Conservation (phyloP, 805 yeast genomes). For the Yarrowia keelungensis region DNA sequence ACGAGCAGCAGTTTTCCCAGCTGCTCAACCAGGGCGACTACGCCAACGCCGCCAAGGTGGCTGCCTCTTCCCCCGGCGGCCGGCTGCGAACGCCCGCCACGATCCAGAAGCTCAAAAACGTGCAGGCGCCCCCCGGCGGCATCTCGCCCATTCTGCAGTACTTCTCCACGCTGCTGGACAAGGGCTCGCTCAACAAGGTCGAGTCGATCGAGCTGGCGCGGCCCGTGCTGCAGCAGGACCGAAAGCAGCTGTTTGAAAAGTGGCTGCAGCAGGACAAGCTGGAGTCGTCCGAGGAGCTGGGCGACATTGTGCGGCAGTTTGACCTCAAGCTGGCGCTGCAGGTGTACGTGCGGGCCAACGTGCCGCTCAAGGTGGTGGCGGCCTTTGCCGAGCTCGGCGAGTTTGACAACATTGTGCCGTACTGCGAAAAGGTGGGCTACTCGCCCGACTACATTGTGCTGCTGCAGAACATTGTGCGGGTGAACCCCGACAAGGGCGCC, state of each 20-base stretch:
- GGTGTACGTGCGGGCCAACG: conserved; percentile 82
- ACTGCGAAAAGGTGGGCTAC: conserved; percentile 86
- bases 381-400: conserved; percentile 94
- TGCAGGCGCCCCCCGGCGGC: conserved; percentile 92
- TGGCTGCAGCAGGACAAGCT: conserved; percentile 96
- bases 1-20: conserved; percentile 89
- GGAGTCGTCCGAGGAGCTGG: conserved; percentile 94
- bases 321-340: conserved; percentile 88
- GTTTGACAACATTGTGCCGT: conserved; percentile 93
- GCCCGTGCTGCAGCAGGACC: conserved; percentile 94
- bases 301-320: conserved; percentile 90
- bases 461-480: conserved; percentile 87
- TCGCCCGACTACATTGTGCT: conserved; percentile 88
- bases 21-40: conserved; percentile 85
- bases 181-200: conserved; percentile 88
- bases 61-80: conserved; percentile 88
- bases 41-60: conserved; percentile 91
- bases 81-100: conserved; percentile 89
- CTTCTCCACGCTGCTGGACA: conserved; percentile 87
- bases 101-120: conserved; percentile 85
- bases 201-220: conserved; percentile 95
- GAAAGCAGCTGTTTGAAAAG: conserved; percentile 91
- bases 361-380: conserved; percentile 87
- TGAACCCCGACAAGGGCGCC: conserved; percentile 96
- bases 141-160: conserved; percentile 93